These are phyloP conservation scores for Globisporangium carolinianum DNA, from an alignment of 352 stramenopile species.

Conservation along the genomic window DNA sequence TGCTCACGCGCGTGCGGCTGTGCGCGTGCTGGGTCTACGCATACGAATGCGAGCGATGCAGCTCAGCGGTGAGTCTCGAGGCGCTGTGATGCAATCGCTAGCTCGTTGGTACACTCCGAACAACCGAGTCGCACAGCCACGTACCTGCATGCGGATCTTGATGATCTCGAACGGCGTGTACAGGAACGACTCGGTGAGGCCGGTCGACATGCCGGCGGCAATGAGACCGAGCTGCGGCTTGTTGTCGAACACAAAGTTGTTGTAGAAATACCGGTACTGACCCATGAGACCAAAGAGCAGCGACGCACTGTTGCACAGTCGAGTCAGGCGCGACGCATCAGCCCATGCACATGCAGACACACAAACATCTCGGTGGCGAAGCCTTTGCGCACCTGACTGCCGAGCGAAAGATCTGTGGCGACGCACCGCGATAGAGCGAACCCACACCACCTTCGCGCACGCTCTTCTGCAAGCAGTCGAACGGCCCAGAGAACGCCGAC, in stretches of 20 bases:
- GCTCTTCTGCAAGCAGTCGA: conserved; percentile 56
- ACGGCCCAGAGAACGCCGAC: conserved; percentile 26
- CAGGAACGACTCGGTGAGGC: conserved; percentile 52
- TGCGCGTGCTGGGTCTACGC: conserved; percentile 46
- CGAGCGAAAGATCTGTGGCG: conserved; percentile 62
- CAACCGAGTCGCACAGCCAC: background rate
- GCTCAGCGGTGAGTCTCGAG: no score
- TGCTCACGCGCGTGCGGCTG: conserved; percentile 52
- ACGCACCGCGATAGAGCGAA: conserved; percentile 61
- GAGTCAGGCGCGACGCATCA: background rate
- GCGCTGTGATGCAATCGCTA: background rate
- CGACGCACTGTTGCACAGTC: conserved; percentile 27
- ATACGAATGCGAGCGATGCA: no score
- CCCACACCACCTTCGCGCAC: conserved; percentile 38
- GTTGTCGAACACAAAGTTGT: conserved; percentile 46
- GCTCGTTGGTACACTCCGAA: background rate
- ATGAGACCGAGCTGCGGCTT: conserved; percentile 46
- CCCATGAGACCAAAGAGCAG: conserved; percentile 70
- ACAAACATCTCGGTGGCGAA: background rate
- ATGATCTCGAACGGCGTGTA: conserved; percentile 75
- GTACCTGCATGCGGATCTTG: conserved; percentile 62
- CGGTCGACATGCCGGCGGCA: conserved; percentile 47
- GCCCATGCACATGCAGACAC: background rate
- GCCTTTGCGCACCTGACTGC: conserved; percentile 36
- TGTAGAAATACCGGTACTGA: conserved; percentile 68